Percentiles rank a stretch among this genome's conserved stretches.
Evolutionary conservation across 208 protist species (phyloP).

Genomic region (Crithidia thermophila): DNA sequence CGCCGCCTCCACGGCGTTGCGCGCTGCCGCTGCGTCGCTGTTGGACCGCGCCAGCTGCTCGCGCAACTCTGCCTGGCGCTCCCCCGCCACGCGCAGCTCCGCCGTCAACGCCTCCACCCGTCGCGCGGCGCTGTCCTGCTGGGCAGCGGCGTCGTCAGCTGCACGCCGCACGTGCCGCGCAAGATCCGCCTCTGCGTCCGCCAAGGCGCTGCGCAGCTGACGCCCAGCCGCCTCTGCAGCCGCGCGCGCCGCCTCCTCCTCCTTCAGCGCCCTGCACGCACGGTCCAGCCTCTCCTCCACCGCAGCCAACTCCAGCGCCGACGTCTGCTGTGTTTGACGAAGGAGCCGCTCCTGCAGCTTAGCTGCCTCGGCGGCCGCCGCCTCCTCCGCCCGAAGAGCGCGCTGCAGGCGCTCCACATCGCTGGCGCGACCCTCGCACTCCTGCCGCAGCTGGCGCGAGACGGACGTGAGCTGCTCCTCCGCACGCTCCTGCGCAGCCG

Average conservation of each 20-base stretch:
- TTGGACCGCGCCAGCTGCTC: not conserved
- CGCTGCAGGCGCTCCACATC: slow-evolving; percentile 20
- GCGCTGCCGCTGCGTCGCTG: no score
- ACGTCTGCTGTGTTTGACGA: slow-evolving; percentile 12
- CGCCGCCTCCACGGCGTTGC: not conserved
- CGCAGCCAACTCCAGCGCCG: slow-evolving; percentile 2
- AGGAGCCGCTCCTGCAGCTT: slow-evolving; percentile 10
- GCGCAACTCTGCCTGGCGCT: not conserved
- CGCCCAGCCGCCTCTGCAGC: slow-evolving; percentile 1
- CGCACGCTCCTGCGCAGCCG: slow-evolving; percentile 9
- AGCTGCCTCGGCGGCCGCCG: slow-evolving; percentile 8
- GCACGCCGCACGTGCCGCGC: slow-evolving; percentile 4
- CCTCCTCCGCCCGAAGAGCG: slow-evolving; percentile 11
- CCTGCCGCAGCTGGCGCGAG: slow-evolving; percentile 7
- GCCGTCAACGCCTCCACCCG: slow-evolving; percentile 1
- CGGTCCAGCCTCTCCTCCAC: slow-evolving; percentile 14
- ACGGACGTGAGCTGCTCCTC: slow-evolving; percentile 4
- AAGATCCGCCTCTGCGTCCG: slow-evolving; percentile 2
- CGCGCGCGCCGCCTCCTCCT: slow-evolving; percentile 14
- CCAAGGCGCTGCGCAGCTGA: slow-evolving; percentile 5
- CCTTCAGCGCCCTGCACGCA: not conserved
- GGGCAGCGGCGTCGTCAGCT: not conserved
- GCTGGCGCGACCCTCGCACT: slow-evolving; percentile 6
- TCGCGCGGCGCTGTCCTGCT: not conserved
- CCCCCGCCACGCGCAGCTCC: slow-evolving; percentile 1